Conservation (phyloP, 192 early-diverging fungal genomes). For the Mortierella alpina region DNA sequence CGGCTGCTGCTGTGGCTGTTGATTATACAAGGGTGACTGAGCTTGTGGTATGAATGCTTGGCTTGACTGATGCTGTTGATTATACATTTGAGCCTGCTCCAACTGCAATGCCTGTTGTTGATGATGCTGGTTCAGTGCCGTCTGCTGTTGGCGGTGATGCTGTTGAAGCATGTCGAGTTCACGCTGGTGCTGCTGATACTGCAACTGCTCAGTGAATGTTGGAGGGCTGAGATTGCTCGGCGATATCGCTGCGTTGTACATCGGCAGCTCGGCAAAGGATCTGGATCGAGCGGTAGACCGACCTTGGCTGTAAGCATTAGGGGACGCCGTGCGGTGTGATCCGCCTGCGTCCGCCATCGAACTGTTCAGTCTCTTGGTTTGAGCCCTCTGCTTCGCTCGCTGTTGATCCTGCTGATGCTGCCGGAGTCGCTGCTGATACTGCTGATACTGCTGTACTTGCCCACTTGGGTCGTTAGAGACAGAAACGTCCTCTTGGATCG, state of each 20-base stretch:
- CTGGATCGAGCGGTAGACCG: slow-evolving; percentile 1
- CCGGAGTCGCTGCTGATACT: slow-evolving; percentile 21
- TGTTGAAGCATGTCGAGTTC: slow-evolving; percentile 29
- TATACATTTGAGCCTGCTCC: slow-evolving; percentile 37
- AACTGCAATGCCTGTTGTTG: slow-evolving; percentile 38
- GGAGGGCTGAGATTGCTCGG: not conserved
- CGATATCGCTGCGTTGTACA: not conserved
- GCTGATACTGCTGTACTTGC: not conserved
- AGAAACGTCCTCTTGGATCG: not conserved
- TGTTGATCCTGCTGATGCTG: slow-evolving; percentile 22
- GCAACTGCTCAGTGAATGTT: slow-evolving; percentile 4
- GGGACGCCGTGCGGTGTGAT: not conserved
- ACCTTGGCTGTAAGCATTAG: not conserved
- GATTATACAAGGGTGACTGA: slow-evolving; percentile 3
- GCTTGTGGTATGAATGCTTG: slow-evolving; percentile 19
- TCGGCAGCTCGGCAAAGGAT: not conserved
- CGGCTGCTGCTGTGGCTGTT: not conserved
- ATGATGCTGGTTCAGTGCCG: slow-evolving; percentile 32
- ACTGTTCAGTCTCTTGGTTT: not conserved
- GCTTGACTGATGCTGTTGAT: slow-evolving; percentile 28
- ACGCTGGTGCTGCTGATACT: slow-evolving; percentile 18
- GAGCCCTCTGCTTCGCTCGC: slow-evolving; percentile 16
- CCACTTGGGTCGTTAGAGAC: not conserved
- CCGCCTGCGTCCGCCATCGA: not conserved
- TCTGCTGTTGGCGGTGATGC: slow-evolving; percentile 38